Percentiles rank a stretch among this genome's conserved stretches.
Evolutionary conservation across 768 basidiomycete species (phyloP).

Genomic region (Collybia sp.): DNA sequence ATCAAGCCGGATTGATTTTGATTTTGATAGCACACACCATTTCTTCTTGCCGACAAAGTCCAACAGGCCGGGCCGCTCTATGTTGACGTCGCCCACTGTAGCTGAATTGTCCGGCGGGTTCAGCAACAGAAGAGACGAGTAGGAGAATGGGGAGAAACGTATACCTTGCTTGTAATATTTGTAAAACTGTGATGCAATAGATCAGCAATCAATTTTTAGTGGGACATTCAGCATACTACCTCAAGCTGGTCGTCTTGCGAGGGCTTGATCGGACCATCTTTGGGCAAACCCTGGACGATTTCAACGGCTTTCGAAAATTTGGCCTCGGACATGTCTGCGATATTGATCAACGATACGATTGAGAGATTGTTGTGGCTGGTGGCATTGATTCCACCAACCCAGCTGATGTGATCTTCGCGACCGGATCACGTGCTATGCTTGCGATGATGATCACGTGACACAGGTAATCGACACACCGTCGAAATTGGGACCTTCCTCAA

Average conservation of each 20-base stretch:
- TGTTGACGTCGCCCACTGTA: slow-evolving; percentile 70
- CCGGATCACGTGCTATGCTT: too few species aligned
- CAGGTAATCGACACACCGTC: too few species aligned
- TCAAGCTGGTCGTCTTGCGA: slow-evolving; percentile 68
- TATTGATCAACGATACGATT: too few species aligned
- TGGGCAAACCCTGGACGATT: slow-evolving; percentile 66
- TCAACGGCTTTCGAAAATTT: slow-evolving; percentile 74
- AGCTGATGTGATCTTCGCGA: too few species aligned
- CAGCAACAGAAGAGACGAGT: slow-evolving; percentile 1
- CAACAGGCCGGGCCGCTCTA: slow-evolving; percentile 62
- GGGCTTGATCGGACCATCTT: slow-evolving; percentile 79
- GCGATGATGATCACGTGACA: too few species aligned
- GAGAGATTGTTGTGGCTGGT: too few species aligned
- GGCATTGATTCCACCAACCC: too few species aligned
- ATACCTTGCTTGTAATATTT: slow-evolving; percentile 89
- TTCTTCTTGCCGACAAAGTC: slow-evolving; percentile 89
- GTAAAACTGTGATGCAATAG: slow-evolving; percentile 68
- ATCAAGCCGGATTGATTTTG: too few species aligned
- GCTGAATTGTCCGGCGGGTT: slow-evolving; percentile 34
- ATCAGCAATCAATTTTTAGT: slow-evolving; percentile 7
- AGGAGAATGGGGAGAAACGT: slow-evolving; percentile 7
- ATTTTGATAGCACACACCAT: slow-evolving; percentile 49
- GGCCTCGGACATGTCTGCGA: slow-evolving; percentile 44
- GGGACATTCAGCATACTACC: slow-evolving; percentile 57
- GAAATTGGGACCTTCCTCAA: too few species aligned